Percentiles rank a stretch among this genome's conserved stretches.
phyloP scores from a whole-genome alignment of 73 alveolate species.

The Tetrahymena thermophila region DNA sequence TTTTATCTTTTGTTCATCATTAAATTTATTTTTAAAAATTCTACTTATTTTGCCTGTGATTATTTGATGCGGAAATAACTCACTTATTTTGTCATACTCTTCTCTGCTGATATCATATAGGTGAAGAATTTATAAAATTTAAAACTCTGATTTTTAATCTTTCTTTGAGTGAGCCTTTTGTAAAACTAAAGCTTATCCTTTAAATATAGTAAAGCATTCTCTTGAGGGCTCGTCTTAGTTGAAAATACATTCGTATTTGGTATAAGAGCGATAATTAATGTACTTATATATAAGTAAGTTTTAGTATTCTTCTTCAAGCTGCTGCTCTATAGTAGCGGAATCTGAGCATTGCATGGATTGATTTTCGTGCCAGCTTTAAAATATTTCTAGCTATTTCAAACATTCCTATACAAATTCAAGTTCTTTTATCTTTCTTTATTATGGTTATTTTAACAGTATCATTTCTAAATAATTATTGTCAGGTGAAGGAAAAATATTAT shows the following conservation, averaged over 20 bases:
- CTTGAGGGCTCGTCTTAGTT: background rate
- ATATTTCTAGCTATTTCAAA: background rate
- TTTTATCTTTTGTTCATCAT: too few species aligned
- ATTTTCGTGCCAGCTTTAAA: background rate
- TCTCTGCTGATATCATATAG: background rate
- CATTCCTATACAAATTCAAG: background rate
- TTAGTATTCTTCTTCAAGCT: background rate
- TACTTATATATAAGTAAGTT: background rate
- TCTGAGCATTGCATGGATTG: background rate
- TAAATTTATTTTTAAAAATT: background rate
- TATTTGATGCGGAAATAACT: background rate
- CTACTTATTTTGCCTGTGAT: background rate
- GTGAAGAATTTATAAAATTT: background rate
- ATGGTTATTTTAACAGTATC: background rate
- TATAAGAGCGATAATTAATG: background rate
- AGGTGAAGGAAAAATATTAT: background rate
- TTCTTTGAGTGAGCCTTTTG: background rate
- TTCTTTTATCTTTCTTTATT: background rate
- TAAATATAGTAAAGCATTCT: background rate
- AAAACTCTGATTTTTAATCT: background rate
- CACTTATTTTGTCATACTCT: background rate
- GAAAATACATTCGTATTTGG: background rate
- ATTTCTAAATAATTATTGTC: background rate
- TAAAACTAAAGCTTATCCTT: background rate
- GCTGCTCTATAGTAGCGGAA: background rate